These are phyloP conservation scores for Ganoderma sp. DNA, from an alignment of 1,284 basidiomycete genomes.

Conservation along the genomic window DNA sequence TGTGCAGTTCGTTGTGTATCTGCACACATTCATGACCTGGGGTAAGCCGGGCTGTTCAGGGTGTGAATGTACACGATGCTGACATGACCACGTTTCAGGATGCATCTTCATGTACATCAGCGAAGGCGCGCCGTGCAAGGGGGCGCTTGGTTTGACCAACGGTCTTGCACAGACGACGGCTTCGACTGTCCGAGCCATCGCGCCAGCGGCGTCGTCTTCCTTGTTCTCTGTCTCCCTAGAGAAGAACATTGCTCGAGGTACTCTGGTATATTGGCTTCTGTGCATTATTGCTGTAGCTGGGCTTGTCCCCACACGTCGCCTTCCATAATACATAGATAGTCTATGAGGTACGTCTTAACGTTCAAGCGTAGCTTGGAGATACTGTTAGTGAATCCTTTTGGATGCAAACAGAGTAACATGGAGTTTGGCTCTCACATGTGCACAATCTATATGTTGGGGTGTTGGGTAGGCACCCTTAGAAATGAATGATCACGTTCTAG, in stretches of 20 bases:
- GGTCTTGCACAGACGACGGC: conserved; percentile 49
- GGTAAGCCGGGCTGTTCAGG: conserved; percentile 15
- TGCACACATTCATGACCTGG: conserved; percentile 27
- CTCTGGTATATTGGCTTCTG: conserved; percentile 37
- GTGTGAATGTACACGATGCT: conserved; percentile 24
- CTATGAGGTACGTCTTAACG: neutral
- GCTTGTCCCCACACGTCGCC: conserved; percentile 15
- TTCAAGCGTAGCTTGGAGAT: neutral
- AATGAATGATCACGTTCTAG: too few species aligned
- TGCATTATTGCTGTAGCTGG: conserved; percentile 24
- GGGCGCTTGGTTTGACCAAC: conserved; percentile 76
- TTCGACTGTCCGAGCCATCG: conserved; percentile 63
- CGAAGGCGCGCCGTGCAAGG: conserved; percentile 61
- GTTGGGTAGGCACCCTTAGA: too few species aligned
- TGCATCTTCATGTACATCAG: conserved; percentile 53
- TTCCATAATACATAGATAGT: conserved; percentile 2
- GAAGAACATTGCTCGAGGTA: conserved; percentile 37
- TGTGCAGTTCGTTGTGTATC: conserved; percentile 25
- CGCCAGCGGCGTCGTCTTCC: conserved; percentile 67
- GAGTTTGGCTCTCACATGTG: too few species aligned
- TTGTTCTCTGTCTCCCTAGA: conserved; percentile 68
- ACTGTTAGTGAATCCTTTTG: too few species aligned
- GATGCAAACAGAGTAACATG: too few species aligned
- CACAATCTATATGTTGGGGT: too few species aligned
- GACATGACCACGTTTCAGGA: conserved; percentile 27